Conservation (phyloP, 108 stramenopile species). For the Nannochloropsis salina region DNA sequence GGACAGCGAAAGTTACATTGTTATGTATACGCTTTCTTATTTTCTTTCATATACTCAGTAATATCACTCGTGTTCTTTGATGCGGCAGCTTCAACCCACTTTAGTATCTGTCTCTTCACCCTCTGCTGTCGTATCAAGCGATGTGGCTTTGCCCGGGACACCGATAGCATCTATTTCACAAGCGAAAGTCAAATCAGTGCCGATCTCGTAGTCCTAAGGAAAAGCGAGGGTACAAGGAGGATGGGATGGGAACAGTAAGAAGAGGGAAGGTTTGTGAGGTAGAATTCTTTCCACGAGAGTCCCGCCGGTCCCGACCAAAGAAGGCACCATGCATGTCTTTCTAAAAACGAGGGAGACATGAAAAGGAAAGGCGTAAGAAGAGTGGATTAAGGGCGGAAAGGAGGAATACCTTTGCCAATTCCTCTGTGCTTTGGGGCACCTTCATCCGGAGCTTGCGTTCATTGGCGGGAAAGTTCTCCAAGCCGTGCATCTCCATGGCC, state of each 20-base stretch:
- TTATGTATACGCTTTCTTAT: too few species aligned
- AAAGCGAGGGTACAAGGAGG: not conserved
- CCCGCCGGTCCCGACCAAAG: too few species aligned
- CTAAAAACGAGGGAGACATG: not conserved
- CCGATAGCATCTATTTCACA: not conserved
- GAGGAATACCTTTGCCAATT: not conserved
- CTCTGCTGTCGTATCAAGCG: not conserved
- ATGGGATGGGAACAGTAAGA: not conserved
- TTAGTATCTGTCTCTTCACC: too few species aligned
- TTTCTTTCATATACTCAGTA: too few species aligned
- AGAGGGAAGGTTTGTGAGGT: not conserved
- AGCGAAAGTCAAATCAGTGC: not conserved
- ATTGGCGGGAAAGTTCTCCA: not conserved
- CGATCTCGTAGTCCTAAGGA: not conserved
- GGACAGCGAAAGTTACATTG: too few species aligned
- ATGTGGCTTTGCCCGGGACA: not conserved
- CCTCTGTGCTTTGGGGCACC: not conserved
- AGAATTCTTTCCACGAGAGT: too few species aligned
- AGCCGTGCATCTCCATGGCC: not conserved
- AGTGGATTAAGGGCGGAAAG: not conserved
- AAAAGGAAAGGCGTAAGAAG: not conserved
- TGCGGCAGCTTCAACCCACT: too few species aligned
- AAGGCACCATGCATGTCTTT: too few species aligned
- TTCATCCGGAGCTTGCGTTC: not conserved
- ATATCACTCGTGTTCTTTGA: too few species aligned